Conservation (phyloP, 192 early-diverging fungal species). For the Coemansia sp. region DNA sequence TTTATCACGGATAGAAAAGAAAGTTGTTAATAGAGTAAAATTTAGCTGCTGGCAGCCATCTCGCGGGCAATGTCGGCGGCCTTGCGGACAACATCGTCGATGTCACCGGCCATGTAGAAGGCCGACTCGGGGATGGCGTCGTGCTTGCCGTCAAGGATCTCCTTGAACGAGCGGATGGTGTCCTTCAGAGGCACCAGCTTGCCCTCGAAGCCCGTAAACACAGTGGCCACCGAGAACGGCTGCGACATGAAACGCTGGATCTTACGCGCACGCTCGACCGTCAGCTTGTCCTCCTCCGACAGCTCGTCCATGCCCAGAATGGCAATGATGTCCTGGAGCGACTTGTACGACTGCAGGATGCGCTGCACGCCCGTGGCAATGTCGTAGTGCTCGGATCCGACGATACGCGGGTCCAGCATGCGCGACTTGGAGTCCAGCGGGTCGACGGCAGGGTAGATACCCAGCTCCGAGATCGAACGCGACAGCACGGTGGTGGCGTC, state of each 20-base stretch:
- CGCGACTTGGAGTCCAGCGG: slow-evolving; percentile 98
- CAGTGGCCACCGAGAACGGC: slow-evolving; percentile 94
- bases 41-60: slow-evolving; percentile 50
- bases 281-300: slow-evolving; percentile 98
- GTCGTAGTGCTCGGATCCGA: slow-evolving; percentile 92
- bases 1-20: no score
- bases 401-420: slow-evolving; percentile 96
- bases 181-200: slow-evolving; percentile 87
- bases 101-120: slow-evolving; percentile 98
- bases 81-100: slow-evolving; percentile 91
- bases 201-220: slow-evolving; percentile 98
- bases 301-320: slow-evolving; percentile 99
- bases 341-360: slow-evolving; percentile 99
- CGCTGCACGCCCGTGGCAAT: slow-evolving; percentile 92
- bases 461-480: slow-evolving; percentile 96
- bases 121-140: slow-evolving; percentile 92
- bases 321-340: slow-evolving; percentile 99
- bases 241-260: slow-evolving; percentile 99
- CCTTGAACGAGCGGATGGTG: slow-evolving; percentile 96
- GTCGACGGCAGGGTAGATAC: slow-evolving; percentile 99
- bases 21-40: no score
- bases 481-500: slow-evolving; percentile 99
- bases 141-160: slow-evolving; percentile 97
- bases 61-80: slow-evolving; percentile 79
- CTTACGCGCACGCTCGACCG: slow-evolving; percentile 99